These are phyloP conservation scores for Solanum clarkiae DNA, from an alignment of 257 asterid genomes.

Conservation along the genomic window DNA sequence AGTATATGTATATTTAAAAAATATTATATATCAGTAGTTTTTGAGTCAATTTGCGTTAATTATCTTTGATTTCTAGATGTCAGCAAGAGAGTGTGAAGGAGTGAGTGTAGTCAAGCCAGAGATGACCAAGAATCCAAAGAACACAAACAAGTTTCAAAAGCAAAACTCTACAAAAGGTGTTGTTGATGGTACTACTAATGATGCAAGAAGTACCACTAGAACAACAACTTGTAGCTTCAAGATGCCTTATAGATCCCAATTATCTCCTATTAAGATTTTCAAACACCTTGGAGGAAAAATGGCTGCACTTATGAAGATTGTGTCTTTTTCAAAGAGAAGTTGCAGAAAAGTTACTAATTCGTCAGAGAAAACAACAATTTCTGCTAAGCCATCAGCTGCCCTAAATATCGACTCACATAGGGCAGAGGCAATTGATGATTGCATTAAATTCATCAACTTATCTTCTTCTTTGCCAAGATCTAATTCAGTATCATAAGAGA, in stretches of 20 bases:
- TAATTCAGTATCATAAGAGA: slow-evolving; percentile 6
- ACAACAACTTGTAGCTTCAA: slow-evolving; percentile 17
- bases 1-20: neutral
- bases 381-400: neutral
- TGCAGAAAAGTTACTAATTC: slow-evolving; percentile 4
- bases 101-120: neutral
- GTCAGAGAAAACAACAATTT: slow-evolving; percentile 4
- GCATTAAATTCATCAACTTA: slow-evolving; percentile 43
- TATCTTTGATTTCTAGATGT: neutral
- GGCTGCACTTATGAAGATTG: slow-evolving; percentile 6
- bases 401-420: slow-evolving; percentile 32
- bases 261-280: slow-evolving; percentile 17
- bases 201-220: neutral
- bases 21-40: neutral
- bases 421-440: slow-evolving; percentile 46
- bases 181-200: neutral
- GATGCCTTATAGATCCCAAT: slow-evolving; percentile 6
- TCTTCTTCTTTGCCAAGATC: slow-evolving; percentile 42
- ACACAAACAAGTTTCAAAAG: neutral
- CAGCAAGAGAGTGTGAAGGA: neutral
- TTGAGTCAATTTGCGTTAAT: neutral
- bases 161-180: neutral
- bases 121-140: neutral
- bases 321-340: slow-evolving; percentile 6
- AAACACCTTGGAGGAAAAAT: slow-evolving; percentile 21